A percentile compares a stretch with the other conserved stretches of the same genome.
These are phyloP conservation scores for Aspergillus nanangensis DNA, from an alignment of 495 filamentous ascomycete species.

Conservation along the genomic window DNA sequence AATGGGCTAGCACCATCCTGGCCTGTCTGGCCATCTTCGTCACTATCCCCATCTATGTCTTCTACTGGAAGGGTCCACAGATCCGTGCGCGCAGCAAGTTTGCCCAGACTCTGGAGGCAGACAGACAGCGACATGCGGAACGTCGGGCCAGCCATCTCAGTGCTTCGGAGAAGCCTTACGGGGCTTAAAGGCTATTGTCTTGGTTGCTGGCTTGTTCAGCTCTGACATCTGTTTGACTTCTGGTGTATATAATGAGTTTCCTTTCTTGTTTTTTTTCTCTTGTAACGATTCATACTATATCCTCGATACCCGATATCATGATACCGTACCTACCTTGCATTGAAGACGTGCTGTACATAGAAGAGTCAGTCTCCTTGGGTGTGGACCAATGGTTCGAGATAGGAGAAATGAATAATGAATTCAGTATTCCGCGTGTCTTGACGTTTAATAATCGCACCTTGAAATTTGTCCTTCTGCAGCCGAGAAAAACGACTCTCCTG, in stretches of 20 bases:
- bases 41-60: constrained; percentile 45
- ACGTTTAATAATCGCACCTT: too few relatives aligned
- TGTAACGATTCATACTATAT: neutral
- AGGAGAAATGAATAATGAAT: too few relatives aligned
- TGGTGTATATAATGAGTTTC: neutral
- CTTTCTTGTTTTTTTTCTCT: neutral
- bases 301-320: neutral
- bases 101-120: constrained; percentile 29
- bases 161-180: constrained; percentile 9
- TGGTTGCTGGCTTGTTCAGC: neutral
- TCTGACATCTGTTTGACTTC: neutral
- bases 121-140: constrained; percentile 11
- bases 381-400: neutral
- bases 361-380: neutral
- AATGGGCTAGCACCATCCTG: constrained; percentile 39
- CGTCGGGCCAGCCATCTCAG: constrained; percentile 17
- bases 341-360: neutral
- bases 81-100: constrained; percentile 42
- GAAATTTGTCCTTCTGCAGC: too few relatives aligned
- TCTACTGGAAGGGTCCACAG: constrained; percentile 43
- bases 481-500: too few relatives aligned
- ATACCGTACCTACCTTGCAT: neutral
- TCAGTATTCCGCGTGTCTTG: too few relatives aligned
- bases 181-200: constrained; percentile 1
- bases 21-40: constrained; percentile 35